A percentile compares a stretch with the other conserved stretches of the same genome.
Evolutionary conservation across 73 alveolate species (phyloP).

Genomic region (Tetrahymena thermophila): DNA sequence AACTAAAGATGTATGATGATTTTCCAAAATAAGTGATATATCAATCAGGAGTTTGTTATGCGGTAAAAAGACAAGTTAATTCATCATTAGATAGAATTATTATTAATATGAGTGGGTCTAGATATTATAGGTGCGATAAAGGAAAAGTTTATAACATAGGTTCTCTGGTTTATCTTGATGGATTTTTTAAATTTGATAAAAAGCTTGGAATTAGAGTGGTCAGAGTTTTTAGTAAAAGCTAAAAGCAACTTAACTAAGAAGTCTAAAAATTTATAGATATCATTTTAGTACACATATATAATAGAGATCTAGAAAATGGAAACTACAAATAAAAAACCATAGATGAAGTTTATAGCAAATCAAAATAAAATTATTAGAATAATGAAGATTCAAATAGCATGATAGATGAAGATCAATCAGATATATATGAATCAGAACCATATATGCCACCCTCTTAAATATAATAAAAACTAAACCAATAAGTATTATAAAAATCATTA

Average conservation of each 20-base stretch:
- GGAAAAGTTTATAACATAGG: neutral
- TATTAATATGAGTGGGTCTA: neutral
- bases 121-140: neutral
- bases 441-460: neutral
- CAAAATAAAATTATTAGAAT: too few relatives aligned
- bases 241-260: neutral
- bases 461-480: neutral
- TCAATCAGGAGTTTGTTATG: neutral
- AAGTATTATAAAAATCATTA: too few relatives aligned
- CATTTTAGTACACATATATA: neutral
- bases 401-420: neutral
- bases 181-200: neutral
- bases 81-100: neutral
- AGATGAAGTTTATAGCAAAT: neutral
- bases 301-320: neutral
- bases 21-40: neutral
- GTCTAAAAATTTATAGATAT: neutral
- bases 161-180: neutral
- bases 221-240: neutral
- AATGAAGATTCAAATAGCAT: neutral
- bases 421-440: neutral
- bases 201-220: neutral
- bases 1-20: neutral
- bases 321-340: neutral
- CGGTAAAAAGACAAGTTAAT: neutral